Percentiles rank a stretch among this genome's conserved stretches.
Evolutionary conservation across 768 basidiomycete genomes (phyloP).

Genomic region (Polyporus arcularius): DNA sequence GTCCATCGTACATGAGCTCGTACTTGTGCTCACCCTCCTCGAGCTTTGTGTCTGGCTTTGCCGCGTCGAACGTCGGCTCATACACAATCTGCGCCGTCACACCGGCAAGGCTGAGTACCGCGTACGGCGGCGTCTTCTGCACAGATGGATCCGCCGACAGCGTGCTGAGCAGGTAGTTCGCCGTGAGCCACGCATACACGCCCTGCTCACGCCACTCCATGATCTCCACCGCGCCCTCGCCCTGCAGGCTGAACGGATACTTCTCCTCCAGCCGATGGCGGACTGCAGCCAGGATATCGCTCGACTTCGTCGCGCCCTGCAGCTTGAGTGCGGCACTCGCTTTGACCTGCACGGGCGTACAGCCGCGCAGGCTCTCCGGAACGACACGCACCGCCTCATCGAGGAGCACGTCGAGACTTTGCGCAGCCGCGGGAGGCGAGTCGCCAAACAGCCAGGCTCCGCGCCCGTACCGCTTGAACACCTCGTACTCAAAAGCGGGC

Average conservation of each 20-base stretch:
- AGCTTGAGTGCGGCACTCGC: constrained; percentile 88
- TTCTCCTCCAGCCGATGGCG: constrained; percentile 50
- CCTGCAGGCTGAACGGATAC: constrained; percentile 71
- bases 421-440: constrained; percentile 69
- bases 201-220: constrained; percentile 98
- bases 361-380: constrained; percentile 60
- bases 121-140: constrained; percentile 59
- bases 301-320: constrained; percentile 60
- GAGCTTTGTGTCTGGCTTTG: constrained; percentile 38
- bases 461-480: constrained; percentile 79
- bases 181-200: constrained; percentile 98
- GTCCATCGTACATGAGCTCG: constrained; percentile 73
- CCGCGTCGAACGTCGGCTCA: constrained; percentile 67
- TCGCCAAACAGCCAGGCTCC: constrained; percentile 70
- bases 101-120: constrained; percentile 94
- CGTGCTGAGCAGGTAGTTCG: constrained; percentile 85
- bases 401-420: constrained; percentile 75
- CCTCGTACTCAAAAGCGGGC: constrained; percentile 88
- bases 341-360: constrained; percentile 89
- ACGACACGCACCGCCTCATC: constrained; percentile 81
- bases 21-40: constrained; percentile 93
- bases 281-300: constrained; percentile 77
- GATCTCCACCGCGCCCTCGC: constrained; percentile 70
- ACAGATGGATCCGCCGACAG: constrained; percentile 48
- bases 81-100: constrained; percentile 98